Conservation (phyloP, 257 asterid species). For the Nicotiana tabacum region DNA sequence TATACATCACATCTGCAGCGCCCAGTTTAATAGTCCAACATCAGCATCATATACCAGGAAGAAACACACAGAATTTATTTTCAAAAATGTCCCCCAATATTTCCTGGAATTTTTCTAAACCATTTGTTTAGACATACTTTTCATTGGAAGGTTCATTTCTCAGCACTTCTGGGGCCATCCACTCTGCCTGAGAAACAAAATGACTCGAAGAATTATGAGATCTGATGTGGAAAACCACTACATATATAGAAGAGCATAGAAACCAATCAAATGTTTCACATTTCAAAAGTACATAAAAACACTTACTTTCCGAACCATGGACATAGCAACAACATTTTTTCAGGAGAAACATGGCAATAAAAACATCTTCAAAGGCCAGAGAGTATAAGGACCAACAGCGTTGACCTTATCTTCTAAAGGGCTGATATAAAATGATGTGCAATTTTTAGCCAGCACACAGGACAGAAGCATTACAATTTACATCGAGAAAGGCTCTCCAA, state of each 20-base stretch:
- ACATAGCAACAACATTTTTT: constrained; percentile 44
- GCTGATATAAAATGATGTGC: constrained; percentile 37
- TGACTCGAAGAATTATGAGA: not conserved
- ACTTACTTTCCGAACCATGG: constrained; percentile 22
- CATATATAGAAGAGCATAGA: not conserved
- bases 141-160: constrained; percentile 96
- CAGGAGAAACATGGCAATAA: constrained; percentile 50
- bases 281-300: not conserved
- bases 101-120: too few relatives aligned
- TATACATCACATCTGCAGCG: constrained; percentile 81
- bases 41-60: not conserved
- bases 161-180: constrained; percentile 99
- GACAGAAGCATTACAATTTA: constrained; percentile 21
- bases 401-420: constrained; percentile 49
- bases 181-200: constrained; percentile 74
- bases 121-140: constrained; percentile 45
- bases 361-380: constrained; percentile 49
- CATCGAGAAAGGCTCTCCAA: constrained; percentile 21
- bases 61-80: not conserved
- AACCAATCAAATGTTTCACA: not conserved
- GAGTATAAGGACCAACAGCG: constrained; percentile 50
- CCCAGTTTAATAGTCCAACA: constrained; percentile 4
- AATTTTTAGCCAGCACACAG: constrained; percentile 29
- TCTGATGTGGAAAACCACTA: not conserved
- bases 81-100: not conserved